Percentiles rank a stretch among this genome's conserved stretches.
These are phyloP conservation scores for Raffaelea ambrosiae DNA, from an alignment of 2,329 filamentous ascomycete species.

Conservation along the genomic window DNA sequence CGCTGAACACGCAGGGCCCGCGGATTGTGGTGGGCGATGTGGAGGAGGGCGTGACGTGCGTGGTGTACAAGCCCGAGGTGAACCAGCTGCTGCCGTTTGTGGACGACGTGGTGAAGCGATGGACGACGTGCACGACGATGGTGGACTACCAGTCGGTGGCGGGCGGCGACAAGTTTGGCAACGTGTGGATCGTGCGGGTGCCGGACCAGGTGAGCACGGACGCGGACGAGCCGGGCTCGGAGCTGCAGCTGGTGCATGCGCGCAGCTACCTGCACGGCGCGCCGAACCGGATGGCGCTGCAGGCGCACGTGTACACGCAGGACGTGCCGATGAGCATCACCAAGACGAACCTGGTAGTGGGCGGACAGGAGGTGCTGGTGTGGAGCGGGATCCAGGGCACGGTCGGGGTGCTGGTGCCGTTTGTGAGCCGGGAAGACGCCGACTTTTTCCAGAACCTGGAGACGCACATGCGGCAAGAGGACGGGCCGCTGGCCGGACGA, in stretches of 20 bases:
- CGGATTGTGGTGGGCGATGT: slow-evolving; percentile 90
- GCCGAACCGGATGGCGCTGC: slow-evolving; percentile 72
- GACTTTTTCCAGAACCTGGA: slow-evolving; percentile 97
- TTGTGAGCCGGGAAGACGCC: slow-evolving; percentile 83
- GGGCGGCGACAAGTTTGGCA: slow-evolving; percentile 96
- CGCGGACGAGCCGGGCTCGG: slow-evolving; percentile 85
- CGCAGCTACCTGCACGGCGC: slow-evolving; percentile 84
- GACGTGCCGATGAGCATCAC: slow-evolving; percentile 87
- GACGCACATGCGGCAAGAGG: slow-evolving; percentile 76
- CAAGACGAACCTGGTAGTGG: slow-evolving; percentile 83
- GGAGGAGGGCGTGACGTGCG: slow-evolving; percentile 82
- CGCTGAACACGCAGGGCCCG: slow-evolving; percentile 80
- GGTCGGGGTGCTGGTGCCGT: slow-evolving; percentile 86
- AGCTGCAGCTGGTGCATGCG: slow-evolving; percentile 84
- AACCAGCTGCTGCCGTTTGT: slow-evolving; percentile 90
- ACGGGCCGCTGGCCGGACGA: slow-evolving; percentile 78
- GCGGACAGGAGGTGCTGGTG: slow-evolving; percentile 81
- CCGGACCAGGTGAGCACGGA: slow-evolving; percentile 80
- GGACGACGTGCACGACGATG: slow-evolving; percentile 88
- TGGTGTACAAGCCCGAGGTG: slow-evolving; percentile 86
- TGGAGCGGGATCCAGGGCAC: slow-evolving; percentile 96
- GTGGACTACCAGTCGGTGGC: slow-evolving; percentile 95
- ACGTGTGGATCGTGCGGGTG: slow-evolving; percentile 85
- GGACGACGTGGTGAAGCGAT: slow-evolving; percentile 81
- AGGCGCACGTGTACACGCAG: slow-evolving; percentile 83